Percentiles rank a stretch among this genome's conserved stretches.
These are phyloP conservation scores for Dictyostelium citrinum DNA, from an alignment of 78 protist species.

Conservation along the genomic window DNA sequence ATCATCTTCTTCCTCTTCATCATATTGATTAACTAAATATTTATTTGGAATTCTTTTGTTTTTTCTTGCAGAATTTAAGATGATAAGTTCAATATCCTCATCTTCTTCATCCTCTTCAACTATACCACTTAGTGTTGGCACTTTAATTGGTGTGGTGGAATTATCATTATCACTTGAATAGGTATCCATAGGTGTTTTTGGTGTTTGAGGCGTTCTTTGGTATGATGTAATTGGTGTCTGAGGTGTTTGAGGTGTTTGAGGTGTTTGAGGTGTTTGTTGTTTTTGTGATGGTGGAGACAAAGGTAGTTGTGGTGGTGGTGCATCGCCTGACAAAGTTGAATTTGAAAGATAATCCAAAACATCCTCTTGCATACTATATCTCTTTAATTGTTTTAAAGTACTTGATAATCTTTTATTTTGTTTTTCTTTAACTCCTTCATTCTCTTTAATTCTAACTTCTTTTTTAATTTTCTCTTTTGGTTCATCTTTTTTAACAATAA, in stretches of 20 bases:
- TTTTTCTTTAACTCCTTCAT: not conserved
- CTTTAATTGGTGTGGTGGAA: not conserved
- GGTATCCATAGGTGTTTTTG: not conserved
- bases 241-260: not conserved
- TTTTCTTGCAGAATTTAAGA: not conserved
- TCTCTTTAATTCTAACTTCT: not conserved
- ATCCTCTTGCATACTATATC: not conserved
- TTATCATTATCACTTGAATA: not conserved
- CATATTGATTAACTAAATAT: not conserved
- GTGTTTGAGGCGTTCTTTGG: not conserved
- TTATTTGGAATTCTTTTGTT: not conserved
- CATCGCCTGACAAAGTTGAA: not conserved
- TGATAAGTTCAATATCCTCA: constrained; percentile 9
- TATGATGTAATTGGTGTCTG: not conserved
- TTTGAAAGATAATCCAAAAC: not conserved
- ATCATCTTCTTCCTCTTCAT: not conserved
- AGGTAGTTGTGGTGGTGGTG: not conserved
- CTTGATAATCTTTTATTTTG: not conserved
- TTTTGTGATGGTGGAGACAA: not conserved
- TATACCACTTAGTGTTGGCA: not conserved
- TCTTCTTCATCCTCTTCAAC: constrained; percentile 13
- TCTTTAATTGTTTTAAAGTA: not conserved
- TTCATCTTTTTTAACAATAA: not conserved
- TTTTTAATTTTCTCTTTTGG: not conserved
- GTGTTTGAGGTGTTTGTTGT: not conserved